Evolutionary conservation across 208 protist species (phyloP).

Genomic region (Porcisia hertigi): DNA sequence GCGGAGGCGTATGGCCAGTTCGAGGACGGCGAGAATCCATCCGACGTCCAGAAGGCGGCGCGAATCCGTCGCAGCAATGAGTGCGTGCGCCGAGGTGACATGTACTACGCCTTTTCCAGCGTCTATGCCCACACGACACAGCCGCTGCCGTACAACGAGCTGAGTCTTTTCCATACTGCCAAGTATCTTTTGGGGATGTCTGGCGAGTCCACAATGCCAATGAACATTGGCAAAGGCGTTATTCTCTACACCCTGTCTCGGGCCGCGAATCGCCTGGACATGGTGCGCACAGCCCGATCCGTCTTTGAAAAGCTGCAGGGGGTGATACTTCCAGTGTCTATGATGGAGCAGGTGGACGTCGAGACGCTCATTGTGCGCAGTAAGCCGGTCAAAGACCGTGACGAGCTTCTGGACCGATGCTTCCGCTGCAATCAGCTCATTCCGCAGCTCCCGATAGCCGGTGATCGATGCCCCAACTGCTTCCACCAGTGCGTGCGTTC

Average conservation of each 20-base stretch:
- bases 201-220: conserved; percentile 62
- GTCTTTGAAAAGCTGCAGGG: conserved; percentile 90
- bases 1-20: conserved; percentile 80
- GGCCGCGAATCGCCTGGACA: conserved; percentile 80
- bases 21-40: conserved; percentile 62
- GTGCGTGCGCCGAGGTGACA: conserved; percentile 79
- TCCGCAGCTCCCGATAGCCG: conserved; percentile 76
- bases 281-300: conserved; percentile 87
- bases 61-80: conserved; percentile 81
- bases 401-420: conserved; percentile 92
- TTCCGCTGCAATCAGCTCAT: conserved; percentile 91
- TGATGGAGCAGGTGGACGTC: conserved; percentile 92
- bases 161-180: conserved; percentile 88
- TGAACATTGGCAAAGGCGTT: conserved; percentile 89
- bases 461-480: conserved; percentile 91
- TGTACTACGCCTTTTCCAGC: conserved; percentile 93
- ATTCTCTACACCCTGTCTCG: conserved; percentile 90
- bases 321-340: conserved; percentile 78
- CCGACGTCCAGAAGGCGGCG: conserved; percentile 51
- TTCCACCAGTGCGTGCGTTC: conserved; percentile 93
- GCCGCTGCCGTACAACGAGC: conserved; percentile 86
- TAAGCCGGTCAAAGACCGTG: conserved; percentile 84
- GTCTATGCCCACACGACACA: conserved; percentile 89
- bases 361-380: conserved; percentile 87
- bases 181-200: conserved; percentile 82